Evolutionary conservation across 163 green algal genomes (phyloP).

Genomic region (Coccomyxa subellipsoidea): DNA sequence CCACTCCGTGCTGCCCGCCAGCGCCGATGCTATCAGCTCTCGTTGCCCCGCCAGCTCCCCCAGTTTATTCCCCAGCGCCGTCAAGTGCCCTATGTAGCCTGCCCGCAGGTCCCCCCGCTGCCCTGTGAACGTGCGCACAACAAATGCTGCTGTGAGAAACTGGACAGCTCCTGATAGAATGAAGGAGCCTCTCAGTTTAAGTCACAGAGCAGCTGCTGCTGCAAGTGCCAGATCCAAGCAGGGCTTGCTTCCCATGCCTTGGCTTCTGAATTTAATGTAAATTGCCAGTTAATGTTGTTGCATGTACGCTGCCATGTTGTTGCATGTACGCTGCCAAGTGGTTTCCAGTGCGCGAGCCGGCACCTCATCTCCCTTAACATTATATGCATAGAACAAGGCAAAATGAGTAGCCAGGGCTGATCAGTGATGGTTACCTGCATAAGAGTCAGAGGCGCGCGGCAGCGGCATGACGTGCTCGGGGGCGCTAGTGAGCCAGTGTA

Average conservation of each 20-base stretch:
- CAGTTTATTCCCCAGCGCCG: constrained; percentile 72
- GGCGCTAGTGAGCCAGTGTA: constrained; percentile 65
- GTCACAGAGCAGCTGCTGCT: neutral
- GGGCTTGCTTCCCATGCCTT: neutral
- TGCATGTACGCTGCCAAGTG: neutral
- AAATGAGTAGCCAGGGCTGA: too few species aligned
- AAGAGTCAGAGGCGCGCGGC: neutral
- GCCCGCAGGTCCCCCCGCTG: constrained; percentile 50
- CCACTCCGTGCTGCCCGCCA: constrained; percentile 18
- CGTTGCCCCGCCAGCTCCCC: constrained; percentile 29
- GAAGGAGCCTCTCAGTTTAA: neutral
- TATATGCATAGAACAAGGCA: too few species aligned
- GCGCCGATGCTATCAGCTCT: neutral
- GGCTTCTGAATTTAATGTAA: neutral
- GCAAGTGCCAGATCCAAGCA: neutral
- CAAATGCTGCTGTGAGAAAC: neutral
- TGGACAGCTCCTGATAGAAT: too few species aligned
- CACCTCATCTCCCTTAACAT: too few species aligned
- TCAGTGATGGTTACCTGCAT: too few species aligned
- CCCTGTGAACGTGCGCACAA: neutral
- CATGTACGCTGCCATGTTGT: neutral
- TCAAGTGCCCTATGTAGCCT: constrained; percentile 90
- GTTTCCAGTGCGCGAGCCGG: too few species aligned
- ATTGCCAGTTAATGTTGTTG: neutral
- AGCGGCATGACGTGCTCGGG: constrained; percentile 46